Base-by-base conservation (phyloP, 2,329 filamentous ascomycete genomes). In the Pseudogymnoascus sp. region DNA sequence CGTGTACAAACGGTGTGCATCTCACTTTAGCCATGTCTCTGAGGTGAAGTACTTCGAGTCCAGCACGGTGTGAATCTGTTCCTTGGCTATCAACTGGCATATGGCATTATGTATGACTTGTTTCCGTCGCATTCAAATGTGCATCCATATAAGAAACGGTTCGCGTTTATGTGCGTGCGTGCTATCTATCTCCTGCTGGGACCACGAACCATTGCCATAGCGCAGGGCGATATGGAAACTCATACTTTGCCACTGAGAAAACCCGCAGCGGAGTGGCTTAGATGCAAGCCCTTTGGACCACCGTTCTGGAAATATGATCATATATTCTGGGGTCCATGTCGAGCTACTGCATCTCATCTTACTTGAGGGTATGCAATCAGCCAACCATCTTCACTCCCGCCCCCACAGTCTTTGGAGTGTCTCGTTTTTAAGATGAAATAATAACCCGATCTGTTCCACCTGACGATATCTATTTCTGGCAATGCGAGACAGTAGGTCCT, bases 321-420 rank as follows among this genome's bases (percentile, higher is more conserved):
- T 22, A 33, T 55, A 55, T 14, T 55, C 49, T 33, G 49, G 49
- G 49, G 49, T 33, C 28, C 16, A 22, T 55, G 49, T 55, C n/a
- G 49, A 55, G 49, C 49, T 55, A 55, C 49, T 55, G 49, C 28
- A 55, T 55, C 49, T 55, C 28, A 55, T 55, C 49, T 55, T 55
- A 55, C 49, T 55, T 6, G 49, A 30, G 49, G 25, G n/a, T 7
- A 33, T 19, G 25, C 4, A 19, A 52, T 8, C 14, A 11, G 25
- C 45, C 45, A 55, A 55, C 45, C 45, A 55, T n/a, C 25, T 30
- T 55, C 25, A 19, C 45, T 19, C 8, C 45, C 25, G 9, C 45
- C 45, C 45, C 25, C 45, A 55, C 45, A 55, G 25, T 55, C 45
- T 33, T 30, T 33, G n/a, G 7, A 16, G 14, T 52, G 25, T 19